Evolutionary conservation across 805 yeast species (phyloP).

Genomic region (Pichia ethanolica): DNA sequence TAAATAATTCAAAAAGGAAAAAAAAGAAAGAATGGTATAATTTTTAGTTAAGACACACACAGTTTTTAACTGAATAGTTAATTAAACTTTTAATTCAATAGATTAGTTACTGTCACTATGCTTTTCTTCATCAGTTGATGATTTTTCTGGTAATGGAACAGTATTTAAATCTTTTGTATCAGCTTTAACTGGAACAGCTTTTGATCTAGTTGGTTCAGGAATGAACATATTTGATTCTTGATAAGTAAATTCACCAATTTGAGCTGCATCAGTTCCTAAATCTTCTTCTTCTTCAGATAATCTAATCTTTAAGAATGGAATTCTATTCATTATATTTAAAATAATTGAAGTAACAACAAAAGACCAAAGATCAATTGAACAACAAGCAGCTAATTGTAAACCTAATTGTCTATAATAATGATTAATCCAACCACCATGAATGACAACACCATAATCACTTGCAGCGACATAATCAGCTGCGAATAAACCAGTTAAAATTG

Average conservation of each 20-base stretch:
- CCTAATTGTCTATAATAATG: slow-evolving; percentile 79
- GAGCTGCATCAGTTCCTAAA: slow-evolving; percentile 79
- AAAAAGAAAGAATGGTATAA: neutral
- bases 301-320: slow-evolving; percentile 79
- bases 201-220: slow-evolving; percentile 67
- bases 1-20: neutral
- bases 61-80: too few relatives aligned
- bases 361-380: slow-evolving; percentile 69
- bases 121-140: slow-evolving; percentile 20
- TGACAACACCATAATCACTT: slow-evolving; percentile 58
- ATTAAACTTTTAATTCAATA: neutral
- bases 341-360: slow-evolving; percentile 65
- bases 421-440: slow-evolving; percentile 84
- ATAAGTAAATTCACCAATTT: slow-evolving; percentile 86
- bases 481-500: slow-evolving; percentile 80
- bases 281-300: slow-evolving; percentile 82
- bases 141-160: slow-evolving; percentile 21
- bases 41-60: too few relatives aligned
- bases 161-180: slow-evolving; percentile 19
- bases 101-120: neutral
- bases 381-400: slow-evolving; percentile 75
- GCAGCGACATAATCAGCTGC: slow-evolving; percentile 89
- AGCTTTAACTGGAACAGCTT: slow-evolving; percentile 11
- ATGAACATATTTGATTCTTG: slow-evolving; percentile 58
- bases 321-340: slow-evolving; percentile 56